These are phyloP conservation scores for Epichloe amarillans DNA, from an alignment of 2,329 filamentous ascomycete species.

Conservation along the genomic window DNA sequence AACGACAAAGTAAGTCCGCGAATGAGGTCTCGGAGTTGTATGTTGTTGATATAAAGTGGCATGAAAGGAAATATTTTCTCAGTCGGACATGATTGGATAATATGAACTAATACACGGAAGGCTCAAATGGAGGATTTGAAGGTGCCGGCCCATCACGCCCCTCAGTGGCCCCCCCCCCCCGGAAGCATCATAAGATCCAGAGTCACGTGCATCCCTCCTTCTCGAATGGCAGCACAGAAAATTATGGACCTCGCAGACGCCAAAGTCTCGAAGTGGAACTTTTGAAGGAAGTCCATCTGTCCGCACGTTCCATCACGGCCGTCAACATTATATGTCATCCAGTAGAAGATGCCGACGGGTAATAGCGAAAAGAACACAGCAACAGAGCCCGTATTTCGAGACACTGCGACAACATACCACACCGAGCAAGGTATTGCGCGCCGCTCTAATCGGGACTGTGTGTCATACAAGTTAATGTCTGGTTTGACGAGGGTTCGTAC, in stretches of 20 bases:
- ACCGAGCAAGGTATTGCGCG: not conserved
- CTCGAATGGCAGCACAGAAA: slow-evolving; percentile 4
- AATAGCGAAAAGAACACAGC: not conserved
- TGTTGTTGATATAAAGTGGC: not conserved
- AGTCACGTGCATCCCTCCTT: slow-evolving; percentile 11
- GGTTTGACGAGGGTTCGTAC: slow-evolving; percentile 1
- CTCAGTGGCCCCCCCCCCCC: slow-evolving; percentile 10
- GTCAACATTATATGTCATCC: not conserved
- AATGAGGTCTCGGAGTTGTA: not conserved
- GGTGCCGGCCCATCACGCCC: slow-evolving; percentile 12
- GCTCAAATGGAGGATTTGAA: slow-evolving; percentile 13
- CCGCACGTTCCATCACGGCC: not conserved
- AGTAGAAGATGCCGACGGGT: not conserved
- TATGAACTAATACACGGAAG: slow-evolving; percentile 10
- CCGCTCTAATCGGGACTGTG: not conserved
- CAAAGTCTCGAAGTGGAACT: slow-evolving; percentile 3
- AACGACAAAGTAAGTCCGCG: not conserved
- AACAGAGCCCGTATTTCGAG: not conserved
- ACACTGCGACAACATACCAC: not conserved
- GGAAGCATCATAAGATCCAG: slow-evolving; percentile 8
- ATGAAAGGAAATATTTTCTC: not conserved
- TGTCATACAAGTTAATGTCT: not conserved
- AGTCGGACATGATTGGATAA: slow-evolving; percentile 7
- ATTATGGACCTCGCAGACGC: slow-evolving; percentile 9
- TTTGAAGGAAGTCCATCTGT: not conserved